A percentile compares a stretch with the other conserved stretches of the same genome.
Conservation (phyloP, 2,329 filamentous ascomycete species). For the Cercospora canescens region DNA sequence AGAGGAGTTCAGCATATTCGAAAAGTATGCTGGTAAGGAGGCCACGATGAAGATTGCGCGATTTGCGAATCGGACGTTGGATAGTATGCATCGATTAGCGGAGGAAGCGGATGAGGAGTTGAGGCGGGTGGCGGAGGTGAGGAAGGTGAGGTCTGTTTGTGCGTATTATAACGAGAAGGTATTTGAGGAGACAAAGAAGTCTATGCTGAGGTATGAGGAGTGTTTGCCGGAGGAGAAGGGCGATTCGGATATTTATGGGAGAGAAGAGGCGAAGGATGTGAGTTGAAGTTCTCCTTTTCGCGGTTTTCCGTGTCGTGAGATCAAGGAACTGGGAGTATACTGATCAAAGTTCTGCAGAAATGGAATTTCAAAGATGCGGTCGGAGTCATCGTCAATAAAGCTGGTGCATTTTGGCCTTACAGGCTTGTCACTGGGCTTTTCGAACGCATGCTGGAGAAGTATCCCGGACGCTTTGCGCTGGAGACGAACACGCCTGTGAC, state of each 20-base stretch:
- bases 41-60: constrained; percentile 20
- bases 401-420: constrained; percentile 27
- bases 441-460: constrained; percentile 17
- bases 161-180: constrained; percentile 16
- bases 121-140: constrained; percentile 15
- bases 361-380: constrained; percentile 22
- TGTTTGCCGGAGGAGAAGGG: constrained; percentile 17
- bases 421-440: constrained; percentile 22
- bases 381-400: constrained; percentile 22
- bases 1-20: constrained; percentile 16
- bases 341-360: constrained; percentile 1
- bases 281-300: neutral
- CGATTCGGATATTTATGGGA: constrained; percentile 10
- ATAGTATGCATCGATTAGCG: constrained; percentile 16
- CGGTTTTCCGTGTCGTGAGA: no score
- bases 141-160: constrained; percentile 16
- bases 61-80: constrained; percentile 22
- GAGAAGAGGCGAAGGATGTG: constrained; percentile 19
- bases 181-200: constrained; percentile 17
- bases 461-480: constrained; percentile 14
- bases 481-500: constrained; percentile 25
- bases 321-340: neutral
- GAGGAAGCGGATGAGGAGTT: constrained; percentile 12
- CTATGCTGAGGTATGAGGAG: constrained; percentile 18
- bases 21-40: constrained; percentile 16